Conservation (phyloP, 2,329 filamentous ascomycete genomes). For the Xylaria sp. region DNA sequence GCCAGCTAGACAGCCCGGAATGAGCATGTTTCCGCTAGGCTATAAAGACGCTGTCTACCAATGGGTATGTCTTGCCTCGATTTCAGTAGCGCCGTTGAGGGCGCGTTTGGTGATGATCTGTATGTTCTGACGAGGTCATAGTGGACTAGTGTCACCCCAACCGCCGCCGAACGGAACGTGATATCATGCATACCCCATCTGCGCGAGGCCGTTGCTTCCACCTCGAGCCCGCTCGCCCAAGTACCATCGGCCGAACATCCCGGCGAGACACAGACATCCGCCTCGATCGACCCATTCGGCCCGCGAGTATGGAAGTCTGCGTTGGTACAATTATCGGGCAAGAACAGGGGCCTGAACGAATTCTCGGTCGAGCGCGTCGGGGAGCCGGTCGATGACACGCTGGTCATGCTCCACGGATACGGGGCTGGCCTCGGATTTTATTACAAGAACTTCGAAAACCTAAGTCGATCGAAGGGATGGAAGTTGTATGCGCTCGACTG, state of each 20-base stretch:
- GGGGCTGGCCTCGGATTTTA: slow-evolving; percentile 96
- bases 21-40: slow-evolving; percentile 75
- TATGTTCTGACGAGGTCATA: slow-evolving; percentile 40
- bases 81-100: slow-evolving; percentile 3
- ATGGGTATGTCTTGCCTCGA: slow-evolving; percentile 65
- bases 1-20: slow-evolving; percentile 36
- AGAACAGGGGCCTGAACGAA: slow-evolving; percentile 87
- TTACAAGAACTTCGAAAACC: slow-evolving; percentile 94
- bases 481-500: slow-evolving; percentile 93
- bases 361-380: slow-evolving; percentile 85
- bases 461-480: slow-evolving; percentile 79
- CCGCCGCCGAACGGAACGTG: slow-evolving; percentile 84
- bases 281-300: slow-evolving; percentile 75
- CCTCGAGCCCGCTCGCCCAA: slow-evolving; percentile 36
- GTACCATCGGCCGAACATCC: slow-evolving; percentile 43
- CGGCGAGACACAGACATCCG: slow-evolving; percentile 46
- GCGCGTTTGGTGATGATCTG: background rate
- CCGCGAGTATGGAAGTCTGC: slow-evolving; percentile 83
- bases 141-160: slow-evolving; percentile 86
- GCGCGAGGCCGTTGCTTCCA: slow-evolving; percentile 67
- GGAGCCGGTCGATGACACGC: slow-evolving; percentile 77
- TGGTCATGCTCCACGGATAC: slow-evolving; percentile 97
- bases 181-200: slow-evolving; percentile 85
- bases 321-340: slow-evolving; percentile 82
- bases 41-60: slow-evolving; percentile 91